These are phyloP conservation scores for Lenzites betulinus DNA, from an alignment of 768 basidiomycete genomes.

Conservation along the genomic window DNA sequence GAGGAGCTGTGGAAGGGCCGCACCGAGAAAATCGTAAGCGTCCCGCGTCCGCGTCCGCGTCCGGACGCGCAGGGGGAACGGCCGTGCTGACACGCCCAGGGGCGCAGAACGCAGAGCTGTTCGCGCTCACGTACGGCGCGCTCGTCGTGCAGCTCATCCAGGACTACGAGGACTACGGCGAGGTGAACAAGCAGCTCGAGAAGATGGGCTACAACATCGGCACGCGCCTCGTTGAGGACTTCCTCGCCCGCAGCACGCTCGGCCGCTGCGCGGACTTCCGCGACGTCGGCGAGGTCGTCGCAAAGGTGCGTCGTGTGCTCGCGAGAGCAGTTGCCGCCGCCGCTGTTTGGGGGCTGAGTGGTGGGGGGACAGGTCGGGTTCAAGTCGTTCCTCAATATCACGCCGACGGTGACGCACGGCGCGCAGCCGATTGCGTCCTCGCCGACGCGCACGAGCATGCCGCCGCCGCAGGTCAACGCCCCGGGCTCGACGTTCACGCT, in stretches of 20 bases:
- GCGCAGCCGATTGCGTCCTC: slow-evolving; percentile 51
- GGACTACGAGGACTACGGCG: slow-evolving; percentile 96
- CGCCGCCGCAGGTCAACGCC: slow-evolving; percentile 41
- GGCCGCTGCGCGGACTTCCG: slow-evolving; percentile 92
- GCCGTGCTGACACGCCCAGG: slow-evolving; percentile 16
- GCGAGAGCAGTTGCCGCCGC: not conserved
- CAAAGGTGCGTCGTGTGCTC: slow-evolving; percentile 65
- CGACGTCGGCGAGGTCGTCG: slow-evolving; percentile 93
- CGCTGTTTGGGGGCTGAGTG: not conserved
- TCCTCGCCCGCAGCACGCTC: slow-evolving; percentile 88
- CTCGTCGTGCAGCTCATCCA: slow-evolving; percentile 98
- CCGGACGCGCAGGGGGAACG: no score
- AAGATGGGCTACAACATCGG: slow-evolving; percentile 99
- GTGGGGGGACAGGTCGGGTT: slow-evolving; percentile 77
- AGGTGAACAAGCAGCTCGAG: slow-evolving; percentile 95
- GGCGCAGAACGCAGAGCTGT: slow-evolving; percentile 93
- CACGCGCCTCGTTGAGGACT: slow-evolving; percentile 94
- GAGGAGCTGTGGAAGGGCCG: slow-evolving; percentile 96
- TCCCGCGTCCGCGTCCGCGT: not conserved
- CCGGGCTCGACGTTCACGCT: slow-evolving; percentile 73
- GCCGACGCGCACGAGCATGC: slow-evolving; percentile 36
- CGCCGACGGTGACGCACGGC: slow-evolving; percentile 77
- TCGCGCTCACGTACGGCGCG: slow-evolving; percentile 95
- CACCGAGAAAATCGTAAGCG: slow-evolving; percentile 90
- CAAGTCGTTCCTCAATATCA: slow-evolving; percentile 95